Conservation (phyloP, 1,139 yeast species). For the Groenewaldozyma auringiensis region DNA sequence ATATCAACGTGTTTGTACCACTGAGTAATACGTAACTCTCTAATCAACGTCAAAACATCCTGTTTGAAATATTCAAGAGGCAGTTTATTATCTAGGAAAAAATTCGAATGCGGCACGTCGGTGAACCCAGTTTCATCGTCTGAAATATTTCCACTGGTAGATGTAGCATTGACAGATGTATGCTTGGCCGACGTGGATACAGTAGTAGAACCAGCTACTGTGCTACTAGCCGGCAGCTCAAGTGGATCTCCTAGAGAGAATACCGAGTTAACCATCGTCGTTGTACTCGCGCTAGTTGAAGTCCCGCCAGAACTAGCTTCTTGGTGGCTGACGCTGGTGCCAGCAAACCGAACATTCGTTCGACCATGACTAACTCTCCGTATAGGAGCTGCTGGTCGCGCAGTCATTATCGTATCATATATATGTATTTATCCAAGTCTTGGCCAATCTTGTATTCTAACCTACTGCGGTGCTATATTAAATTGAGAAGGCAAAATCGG, state of each 20-base stretch:
- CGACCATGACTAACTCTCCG: constrained; percentile 1
- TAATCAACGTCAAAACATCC: constrained; percentile 62
- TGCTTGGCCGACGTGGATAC: neutral
- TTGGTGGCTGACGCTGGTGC: neutral
- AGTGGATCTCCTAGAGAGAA: too few species aligned
- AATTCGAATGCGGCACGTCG: constrained; percentile 20
- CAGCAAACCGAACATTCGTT: neutral
- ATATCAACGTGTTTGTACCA: constrained; percentile 50
- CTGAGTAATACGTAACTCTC: constrained; percentile 58
- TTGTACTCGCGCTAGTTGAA: neutral
- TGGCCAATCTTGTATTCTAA: too few species aligned
- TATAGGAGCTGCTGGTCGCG: neutral
- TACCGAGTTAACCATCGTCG: neutral
- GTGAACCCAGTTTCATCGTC: constrained; percentile 19
- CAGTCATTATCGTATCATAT: neutral
- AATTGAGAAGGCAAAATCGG: too few species aligned
- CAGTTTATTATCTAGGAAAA: constrained; percentile 54
- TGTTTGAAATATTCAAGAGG: constrained; percentile 81
- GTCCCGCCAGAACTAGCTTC: neutral
- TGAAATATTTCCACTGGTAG: constrained; percentile 4
- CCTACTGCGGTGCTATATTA: too few species aligned
- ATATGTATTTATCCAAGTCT: neutral
- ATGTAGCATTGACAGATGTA: too few species aligned
- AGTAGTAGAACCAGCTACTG: too few species aligned
- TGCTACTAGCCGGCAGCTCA: too few species aligned